Conservation (phyloP, 2,329 filamentous ascomycete species). For the Lecanosticta acicola region DNA sequence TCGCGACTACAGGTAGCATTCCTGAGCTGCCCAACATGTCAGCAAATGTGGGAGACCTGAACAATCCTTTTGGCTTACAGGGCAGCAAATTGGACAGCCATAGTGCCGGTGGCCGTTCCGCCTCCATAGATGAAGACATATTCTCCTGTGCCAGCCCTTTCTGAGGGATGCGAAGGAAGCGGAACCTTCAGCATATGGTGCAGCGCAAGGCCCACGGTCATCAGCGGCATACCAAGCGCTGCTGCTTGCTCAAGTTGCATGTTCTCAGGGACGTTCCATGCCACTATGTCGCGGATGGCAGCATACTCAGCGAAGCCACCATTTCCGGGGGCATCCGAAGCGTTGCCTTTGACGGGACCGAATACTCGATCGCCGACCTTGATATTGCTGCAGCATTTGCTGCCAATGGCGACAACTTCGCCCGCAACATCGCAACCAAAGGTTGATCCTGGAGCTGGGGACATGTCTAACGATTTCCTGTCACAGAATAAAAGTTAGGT, state of each 20-base stretch:
- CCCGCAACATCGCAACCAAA: slow-evolving; percentile 18
- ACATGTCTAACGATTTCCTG: slow-evolving; percentile 19
- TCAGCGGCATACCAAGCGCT: slow-evolving; percentile 13
- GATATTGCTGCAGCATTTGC: slow-evolving; percentile 7
- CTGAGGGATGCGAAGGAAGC: slow-evolving; percentile 4
- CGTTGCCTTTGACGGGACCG: slow-evolving; percentile 16
- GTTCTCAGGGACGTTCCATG: slow-evolving; percentile 11
- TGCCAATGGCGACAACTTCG: slow-evolving; percentile 14
- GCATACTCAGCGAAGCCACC: slow-evolving; percentile 18
- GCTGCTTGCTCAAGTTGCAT: slow-evolving; percentile 15
- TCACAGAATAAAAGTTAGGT: too few species aligned
- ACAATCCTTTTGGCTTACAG: slow-evolving; percentile 8
- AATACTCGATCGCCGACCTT: slow-evolving; percentile 16
- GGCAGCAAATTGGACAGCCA: slow-evolving; percentile 16
- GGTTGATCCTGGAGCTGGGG: slow-evolving; percentile 16
- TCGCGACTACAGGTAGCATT: slow-evolving; percentile 11
- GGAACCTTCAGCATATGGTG: slow-evolving; percentile 15
- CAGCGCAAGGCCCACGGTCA: slow-evolving; percentile 18
- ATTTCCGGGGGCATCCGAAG: slow-evolving; percentile 13
- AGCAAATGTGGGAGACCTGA: neutral
- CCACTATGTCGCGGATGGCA: slow-evolving; percentile 10
- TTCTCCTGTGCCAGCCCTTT: slow-evolving; percentile 1
- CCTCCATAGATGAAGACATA: slow-evolving; percentile 16
- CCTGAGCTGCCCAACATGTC: slow-evolving; percentile 9
- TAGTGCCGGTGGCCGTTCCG: slow-evolving; percentile 15